Base-by-base conservation (phyloP, 2,329 filamentous ascomycete genomes). In the Ophiocordyceps robertsii region DNA sequence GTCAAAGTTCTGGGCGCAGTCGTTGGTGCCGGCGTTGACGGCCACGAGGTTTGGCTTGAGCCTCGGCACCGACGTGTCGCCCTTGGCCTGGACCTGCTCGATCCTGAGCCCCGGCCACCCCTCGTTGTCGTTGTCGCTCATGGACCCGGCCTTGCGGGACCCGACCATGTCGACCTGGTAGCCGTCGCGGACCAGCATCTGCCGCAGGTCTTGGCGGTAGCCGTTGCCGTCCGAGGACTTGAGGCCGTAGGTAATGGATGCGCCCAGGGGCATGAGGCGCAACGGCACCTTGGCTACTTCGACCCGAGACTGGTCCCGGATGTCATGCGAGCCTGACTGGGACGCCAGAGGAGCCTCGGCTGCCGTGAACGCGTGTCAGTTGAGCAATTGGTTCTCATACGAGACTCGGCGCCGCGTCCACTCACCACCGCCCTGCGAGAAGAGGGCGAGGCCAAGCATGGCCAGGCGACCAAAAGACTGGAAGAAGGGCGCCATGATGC, bases 1-100 rank as follows among this genome's bases (percentile, higher is more conserved):
- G 35, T 63, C 51, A 43, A 46, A 52, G 45, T 55, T 43, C 44
- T 64, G 61, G 14, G 51, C 21, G 38, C 62, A 65, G 48, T 69
- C 65, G 46, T 69, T 69, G 38, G 66, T 68, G 40, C 66, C 66
- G 11, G 55, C 59, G 49, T 69, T 67, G 49, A 69, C 49, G 24
- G 62, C 53, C 39, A 68, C 49, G 29, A 68, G 47, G 46, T 68
- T 66, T 10, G 66, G 66, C 43, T 56, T 53, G 27, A 49, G 53
- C 2, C 45, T 19, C 1, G 56, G 55, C 5, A 66, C 56, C 1
- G 59, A 55, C 4, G 16, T 29, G 24, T 47, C 46, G 21, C 62
- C 64, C 44, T 61, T 63, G 27, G 27, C 49, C 37, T 53, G 45
- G 31, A 69, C 59, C 47, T 67, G 46, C 27, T 59, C 60, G 52